Base-by-base conservation (phyloP, 495 filamentous ascomycete genomes). In the Tuber calosporum region DNA sequence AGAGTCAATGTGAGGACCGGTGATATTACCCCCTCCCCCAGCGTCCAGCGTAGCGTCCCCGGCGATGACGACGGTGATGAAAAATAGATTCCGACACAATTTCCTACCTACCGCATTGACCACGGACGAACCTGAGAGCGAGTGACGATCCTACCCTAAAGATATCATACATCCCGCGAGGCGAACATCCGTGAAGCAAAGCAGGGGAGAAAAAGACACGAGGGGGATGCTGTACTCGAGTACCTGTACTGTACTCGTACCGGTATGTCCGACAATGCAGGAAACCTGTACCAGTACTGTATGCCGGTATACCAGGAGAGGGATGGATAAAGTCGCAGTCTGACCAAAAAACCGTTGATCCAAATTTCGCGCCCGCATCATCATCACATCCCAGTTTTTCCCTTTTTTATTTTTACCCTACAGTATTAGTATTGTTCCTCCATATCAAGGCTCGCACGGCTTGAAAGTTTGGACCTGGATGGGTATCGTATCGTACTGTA, bases 341-440 rank as follows among this genome's bases (percentile, higher is more conserved):
- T 17, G 53, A 62, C 13, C 53, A 62, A 62, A 34, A 62, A 62
- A 62, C 53, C 30, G 30, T 62, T 62, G 48, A 62, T 62, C 53
- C 26, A 34, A 62, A 30, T 62, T 19, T 62, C 53, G 30, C 26
- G 4, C 53, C 26, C 53, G 13, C 53, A 34, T 34, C 13, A 5
- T 1, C 45, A 58, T 1, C 45, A 58, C 22, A 8, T 53, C 48
- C 48, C 9, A 26, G 8, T 58, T 5, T 45, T 5, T 45, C 13
- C 13, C 40, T 11, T 41, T 1, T 41, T 45, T 22, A 0, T 58
- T 58, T n/a, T 58, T n/a, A 3, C 22, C 45, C 45, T 22, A 53
- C n/a, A n/a, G n/a, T n/a, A 22, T n/a, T n/a, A 22, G 22, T 53
- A 11, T 8, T 53, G 1, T 11, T n/a, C 22, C 7, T 22, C 22